phyloP scores from a whole-genome alignment of 2,329 filamentous ascomycete species.

The Talaromyces sp. region DNA sequence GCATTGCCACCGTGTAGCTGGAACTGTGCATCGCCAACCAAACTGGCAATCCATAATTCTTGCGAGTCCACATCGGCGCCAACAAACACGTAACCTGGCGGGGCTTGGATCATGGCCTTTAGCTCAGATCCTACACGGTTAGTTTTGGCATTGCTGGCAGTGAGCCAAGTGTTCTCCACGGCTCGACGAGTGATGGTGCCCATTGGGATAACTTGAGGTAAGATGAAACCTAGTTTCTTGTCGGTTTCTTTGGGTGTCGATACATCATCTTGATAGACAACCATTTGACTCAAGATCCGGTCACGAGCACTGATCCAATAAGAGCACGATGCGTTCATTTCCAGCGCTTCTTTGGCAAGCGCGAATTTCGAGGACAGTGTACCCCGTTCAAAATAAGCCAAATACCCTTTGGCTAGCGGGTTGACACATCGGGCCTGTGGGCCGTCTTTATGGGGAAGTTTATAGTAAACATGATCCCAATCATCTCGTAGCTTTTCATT shows the following conservation, averaged over 20 bases:
- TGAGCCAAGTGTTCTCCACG: conserved; percentile 97
- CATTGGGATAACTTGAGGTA: conserved; percentile 97
- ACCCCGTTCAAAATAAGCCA: conserved; percentile 86
- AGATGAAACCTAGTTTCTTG: conserved; percentile 67
- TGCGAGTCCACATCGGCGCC: conserved; percentile 97
- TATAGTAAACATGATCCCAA: conserved; percentile 67
- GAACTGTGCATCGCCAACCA: conserved; percentile 92
- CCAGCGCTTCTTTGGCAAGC: conserved; percentile 88
- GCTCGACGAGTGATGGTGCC: conserved; percentile 91
- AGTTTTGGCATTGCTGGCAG: conserved; percentile 91
- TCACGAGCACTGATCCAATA: conserved; percentile 98
- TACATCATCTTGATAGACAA: conserved; percentile 72
- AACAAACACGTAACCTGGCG: conserved; percentile 85
- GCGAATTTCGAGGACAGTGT: conserved; percentile 79
- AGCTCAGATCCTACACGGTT: conserved; percentile 95
- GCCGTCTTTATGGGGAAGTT: conserved; percentile 93
- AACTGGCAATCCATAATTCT: conserved; percentile 95
- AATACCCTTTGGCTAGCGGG: conserved; percentile 86
- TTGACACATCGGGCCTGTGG: conserved; percentile 77
- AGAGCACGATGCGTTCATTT: conserved; percentile 98
- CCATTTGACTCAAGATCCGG: conserved; percentile 90
- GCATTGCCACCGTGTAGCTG: conserved; percentile 93
- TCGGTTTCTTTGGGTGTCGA: conserved; percentile 12
- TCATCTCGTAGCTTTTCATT: conserved; percentile 64
- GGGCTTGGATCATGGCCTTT: conserved; percentile 93